These are phyloP conservation scores for Kalmanozyma brasiliensis DNA, from an alignment of 1,284 basidiomycete species.

Conservation along the genomic window DNA sequence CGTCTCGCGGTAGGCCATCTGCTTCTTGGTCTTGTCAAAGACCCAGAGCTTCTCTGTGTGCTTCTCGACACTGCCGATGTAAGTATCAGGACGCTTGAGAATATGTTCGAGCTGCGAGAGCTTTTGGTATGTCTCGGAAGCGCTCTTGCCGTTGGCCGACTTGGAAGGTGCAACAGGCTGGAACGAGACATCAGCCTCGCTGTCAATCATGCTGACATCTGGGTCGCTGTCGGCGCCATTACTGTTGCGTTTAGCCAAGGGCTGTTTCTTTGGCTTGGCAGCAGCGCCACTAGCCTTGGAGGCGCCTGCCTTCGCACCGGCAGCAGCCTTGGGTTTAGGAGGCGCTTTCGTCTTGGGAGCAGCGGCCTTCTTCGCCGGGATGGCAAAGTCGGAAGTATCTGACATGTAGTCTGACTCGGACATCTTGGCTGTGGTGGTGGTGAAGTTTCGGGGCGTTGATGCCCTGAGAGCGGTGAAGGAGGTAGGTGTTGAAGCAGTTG, in stretches of 20 bases:
- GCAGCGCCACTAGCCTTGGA: conserved; percentile 60
- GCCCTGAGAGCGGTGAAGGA: background rate
- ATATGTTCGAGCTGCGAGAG: conserved; percentile 96
- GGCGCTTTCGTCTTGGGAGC: conserved; percentile 65
- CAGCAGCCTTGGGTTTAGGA: conserved; percentile 29
- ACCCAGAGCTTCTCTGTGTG: conserved; percentile 67
- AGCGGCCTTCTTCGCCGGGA: conserved; percentile 69
- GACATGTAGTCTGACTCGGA: conserved; percentile 39
- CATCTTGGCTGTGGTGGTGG: conserved; percentile 27
- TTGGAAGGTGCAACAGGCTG: conserved; percentile 26
- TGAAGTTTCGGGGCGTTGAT: conserved; percentile 4
- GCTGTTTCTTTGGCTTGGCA: conserved; percentile 77
- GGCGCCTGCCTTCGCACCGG: conserved; percentile 68
- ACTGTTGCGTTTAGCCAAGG: conserved; percentile 74
- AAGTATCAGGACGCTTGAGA: conserved; percentile 94
- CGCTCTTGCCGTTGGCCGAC: conserved; percentile 74
- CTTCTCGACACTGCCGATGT: conserved; percentile 76
- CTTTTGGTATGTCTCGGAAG: conserved; percentile 93
- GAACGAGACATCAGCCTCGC: conserved; percentile 43
- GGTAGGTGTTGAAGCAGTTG: background rate
- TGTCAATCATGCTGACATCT: conserved; percentile 69
- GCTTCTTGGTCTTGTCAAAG: conserved; percentile 58
- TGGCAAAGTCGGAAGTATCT: conserved; percentile 31
- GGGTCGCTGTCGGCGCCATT: conserved; percentile 68
- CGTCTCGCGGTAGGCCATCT: conserved; percentile 73